phyloP scores from a whole-genome alignment of 441 rosid genomes.

The Adansonia rubrostipa region DNA sequence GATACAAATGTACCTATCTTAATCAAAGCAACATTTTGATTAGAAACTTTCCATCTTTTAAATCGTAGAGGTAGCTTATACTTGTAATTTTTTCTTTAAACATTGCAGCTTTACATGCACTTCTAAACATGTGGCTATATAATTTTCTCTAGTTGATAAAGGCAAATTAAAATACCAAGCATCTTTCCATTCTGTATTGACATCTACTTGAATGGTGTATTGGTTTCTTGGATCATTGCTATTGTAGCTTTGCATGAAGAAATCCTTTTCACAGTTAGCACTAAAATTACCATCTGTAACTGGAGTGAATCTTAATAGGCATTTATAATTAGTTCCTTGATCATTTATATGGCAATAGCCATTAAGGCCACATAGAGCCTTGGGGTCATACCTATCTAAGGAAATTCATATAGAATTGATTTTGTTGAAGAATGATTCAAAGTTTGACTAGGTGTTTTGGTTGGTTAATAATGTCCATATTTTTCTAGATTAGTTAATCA shows the following conservation, averaged over 20 bases:
- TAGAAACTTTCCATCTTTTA: neutral
- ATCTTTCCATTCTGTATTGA: constrained; percentile 27
- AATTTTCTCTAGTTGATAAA: constrained; percentile 17
- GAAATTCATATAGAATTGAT: neutral
- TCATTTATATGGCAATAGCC: neutral
- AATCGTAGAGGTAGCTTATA: constrained; percentile 43
- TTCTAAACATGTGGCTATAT: constrained; percentile 28
- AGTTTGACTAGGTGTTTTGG: too few species aligned
- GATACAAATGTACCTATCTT: constrained; percentile 22
- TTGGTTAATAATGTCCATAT: too few species aligned
- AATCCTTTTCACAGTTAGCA: neutral
- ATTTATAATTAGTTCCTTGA: neutral
- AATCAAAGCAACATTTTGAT: constrained; percentile 29
- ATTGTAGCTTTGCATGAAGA: constrained; percentile 20
- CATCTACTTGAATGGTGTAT: constrained; percentile 20
- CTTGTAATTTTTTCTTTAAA: constrained; percentile 21
- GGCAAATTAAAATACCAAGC: constrained; percentile 19
- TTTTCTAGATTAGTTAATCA: too few species aligned
- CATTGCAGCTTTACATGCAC: constrained; percentile 33
- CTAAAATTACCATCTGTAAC: neutral
- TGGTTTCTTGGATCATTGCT: neutral
- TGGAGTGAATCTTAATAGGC: constrained; percentile 35
- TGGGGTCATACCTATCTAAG: neutral
- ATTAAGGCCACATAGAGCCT: constrained; percentile 19
- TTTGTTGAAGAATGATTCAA: too few species aligned